Conservation (phyloP, 129 eudicot genomes). For the Scalesia atractyloides region DNA sequence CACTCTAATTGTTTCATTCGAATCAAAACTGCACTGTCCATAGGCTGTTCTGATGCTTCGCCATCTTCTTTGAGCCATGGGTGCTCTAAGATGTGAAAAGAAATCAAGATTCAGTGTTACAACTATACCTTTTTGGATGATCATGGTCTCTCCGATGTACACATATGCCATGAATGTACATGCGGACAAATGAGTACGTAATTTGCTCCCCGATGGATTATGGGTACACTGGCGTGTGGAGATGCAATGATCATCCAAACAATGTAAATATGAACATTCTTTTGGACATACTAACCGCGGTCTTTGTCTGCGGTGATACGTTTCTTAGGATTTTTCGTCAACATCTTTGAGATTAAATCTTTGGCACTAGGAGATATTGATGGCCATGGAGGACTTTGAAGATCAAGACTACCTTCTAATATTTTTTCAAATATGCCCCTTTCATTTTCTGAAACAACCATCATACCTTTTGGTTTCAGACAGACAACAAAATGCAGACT, state of each 20-base stretch:
- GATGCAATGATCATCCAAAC: not conserved
- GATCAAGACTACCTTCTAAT: slow-evolving; percentile 56
- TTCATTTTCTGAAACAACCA: slow-evolving; percentile 58
- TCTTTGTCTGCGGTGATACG: slow-evolving; percentile 91
- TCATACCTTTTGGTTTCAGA: not conserved
- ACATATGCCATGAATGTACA: not conserved
- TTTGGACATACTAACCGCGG: slow-evolving; percentile 50
- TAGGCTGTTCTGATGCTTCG: slow-evolving; percentile 81
- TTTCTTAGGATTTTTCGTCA: slow-evolving; percentile 62
- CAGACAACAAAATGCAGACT: not conserved
- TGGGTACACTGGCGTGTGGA: not conserved
- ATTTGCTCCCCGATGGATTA: not conserved
- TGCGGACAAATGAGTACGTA: not conserved
- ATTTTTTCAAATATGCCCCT: slow-evolving; percentile 65
- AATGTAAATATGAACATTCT: not conserved
- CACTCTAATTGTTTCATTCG: slow-evolving; percentile 89
- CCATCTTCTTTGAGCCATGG: slow-evolving; percentile 92
- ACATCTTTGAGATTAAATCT: slow-evolving; percentile 75
- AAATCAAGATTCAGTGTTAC: not conserved
- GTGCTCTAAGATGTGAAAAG: slow-evolving; percentile 50
- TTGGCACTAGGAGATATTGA: slow-evolving; percentile 73
- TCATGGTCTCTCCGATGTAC: not conserved
- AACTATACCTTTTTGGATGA: not conserved
- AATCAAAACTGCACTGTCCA: slow-evolving; percentile 75
- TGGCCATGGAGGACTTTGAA: slow-evolving; percentile 72